Evolutionary conservation across 2,329 filamentous ascomycete species (phyloP).

Genomic region (Neophaeococcomyces mojaviensis): DNA sequence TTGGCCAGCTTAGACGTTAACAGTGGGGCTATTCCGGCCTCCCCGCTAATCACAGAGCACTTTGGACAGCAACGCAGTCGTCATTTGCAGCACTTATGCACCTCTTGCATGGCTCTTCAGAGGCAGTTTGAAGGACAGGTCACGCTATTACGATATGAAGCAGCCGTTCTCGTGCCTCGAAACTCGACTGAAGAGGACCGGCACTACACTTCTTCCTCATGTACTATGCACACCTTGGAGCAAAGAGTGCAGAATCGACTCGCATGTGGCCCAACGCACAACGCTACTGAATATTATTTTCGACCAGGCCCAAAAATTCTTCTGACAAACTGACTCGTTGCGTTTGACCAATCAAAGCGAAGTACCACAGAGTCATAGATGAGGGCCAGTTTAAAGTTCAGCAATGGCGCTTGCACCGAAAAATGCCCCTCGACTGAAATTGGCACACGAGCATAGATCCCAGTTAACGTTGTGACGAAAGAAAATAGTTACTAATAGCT

Average conservation of each 20-base stretch:
- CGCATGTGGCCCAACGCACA: background rate
- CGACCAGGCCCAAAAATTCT: background rate
- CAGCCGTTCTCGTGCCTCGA: constrained; percentile 7
- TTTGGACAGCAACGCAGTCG: constrained; percentile 6
- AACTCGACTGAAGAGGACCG: background rate
- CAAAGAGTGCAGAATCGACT: background rate
- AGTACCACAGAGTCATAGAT: background rate
- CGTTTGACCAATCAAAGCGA: background rate
- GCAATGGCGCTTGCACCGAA: background rate
- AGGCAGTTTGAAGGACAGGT: background rate
- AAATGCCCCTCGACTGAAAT: constrained; percentile 2
- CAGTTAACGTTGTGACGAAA: background rate
- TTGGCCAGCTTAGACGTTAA: background rate
- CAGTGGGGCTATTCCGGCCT: background rate
- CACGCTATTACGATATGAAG: constrained; percentile 4
- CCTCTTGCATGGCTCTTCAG: background rate
- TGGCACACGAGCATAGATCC: background rate
- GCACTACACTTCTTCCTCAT: no score
- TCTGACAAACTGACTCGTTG: background rate
- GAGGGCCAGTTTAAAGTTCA: background rate
- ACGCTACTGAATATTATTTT: no score
- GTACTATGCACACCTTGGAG: no score
- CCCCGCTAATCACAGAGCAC: constrained; percentile 4
- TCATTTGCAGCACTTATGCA: constrained; percentile 5
- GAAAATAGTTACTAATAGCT: background rate